phyloP scores from a whole-genome alignment of 768 basidiomycete genomes.

The Trametes meyenii region DNA sequence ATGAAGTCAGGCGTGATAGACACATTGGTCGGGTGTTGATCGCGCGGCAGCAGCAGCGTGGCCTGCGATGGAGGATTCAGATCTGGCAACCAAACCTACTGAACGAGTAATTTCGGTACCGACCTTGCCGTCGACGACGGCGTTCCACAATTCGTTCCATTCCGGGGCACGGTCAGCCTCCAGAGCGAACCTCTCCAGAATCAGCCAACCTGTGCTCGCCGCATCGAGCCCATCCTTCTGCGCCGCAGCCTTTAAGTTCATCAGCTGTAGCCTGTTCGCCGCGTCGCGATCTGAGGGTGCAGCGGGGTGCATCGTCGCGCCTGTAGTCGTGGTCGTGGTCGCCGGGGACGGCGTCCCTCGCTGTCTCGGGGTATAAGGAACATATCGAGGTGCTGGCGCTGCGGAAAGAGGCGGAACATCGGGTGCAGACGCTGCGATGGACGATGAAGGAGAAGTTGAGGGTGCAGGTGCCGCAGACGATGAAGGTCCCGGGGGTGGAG shows the following conservation, averaged over 20 bases:
- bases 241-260: conserved; percentile 73
- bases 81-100: conserved; percentile 1
- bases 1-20: conserved; percentile 74
- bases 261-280: conserved; percentile 67
- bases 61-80: conserved; percentile 51
- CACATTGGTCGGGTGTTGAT: conserved; percentile 53
- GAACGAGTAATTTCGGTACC: conserved; percentile 25
- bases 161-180: conserved; percentile 55
- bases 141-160: conserved; percentile 72
- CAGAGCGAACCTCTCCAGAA: conserved; percentile 69
- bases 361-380: conserved; percentile 79
- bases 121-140: conserved; percentile 70
- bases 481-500: conserved; percentile 40
- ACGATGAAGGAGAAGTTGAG: conserved; percentile 32
- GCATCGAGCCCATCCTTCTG: conserved; percentile 69
- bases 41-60: conserved; percentile 77
- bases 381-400: conserved; percentile 51
- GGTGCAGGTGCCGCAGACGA: conserved; percentile 34
- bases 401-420: conserved; percentile 4
- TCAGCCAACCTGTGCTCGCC: conserved; percentile 71
- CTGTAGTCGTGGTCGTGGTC: conserved; percentile 51
- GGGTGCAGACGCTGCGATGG: not conserved
- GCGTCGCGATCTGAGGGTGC: conserved; percentile 48
- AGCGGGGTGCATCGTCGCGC: conserved; percentile 43
- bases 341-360: conserved; percentile 51